Conservation (phyloP, 129 eudicot species). For the Scalesia atractyloides region DNA sequence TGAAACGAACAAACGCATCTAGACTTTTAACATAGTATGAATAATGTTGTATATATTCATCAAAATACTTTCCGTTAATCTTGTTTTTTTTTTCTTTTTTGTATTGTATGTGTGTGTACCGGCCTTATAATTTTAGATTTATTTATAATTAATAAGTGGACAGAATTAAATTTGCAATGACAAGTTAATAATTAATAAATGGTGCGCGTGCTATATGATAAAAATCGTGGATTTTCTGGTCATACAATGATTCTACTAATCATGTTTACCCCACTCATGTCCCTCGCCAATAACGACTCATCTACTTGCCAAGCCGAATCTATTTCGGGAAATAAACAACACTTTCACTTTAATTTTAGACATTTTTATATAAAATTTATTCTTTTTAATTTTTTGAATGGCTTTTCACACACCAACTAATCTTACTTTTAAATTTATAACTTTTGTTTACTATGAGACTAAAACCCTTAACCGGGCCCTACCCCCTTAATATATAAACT, state of each 20-base stretch:
- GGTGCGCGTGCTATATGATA: conserved; percentile 33
- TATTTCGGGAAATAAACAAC: background rate
- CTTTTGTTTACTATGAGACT: too few relatives aligned
- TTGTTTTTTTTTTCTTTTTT: background rate
- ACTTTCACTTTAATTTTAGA: too few relatives aligned
- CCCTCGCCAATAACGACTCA: conserved; percentile 18
- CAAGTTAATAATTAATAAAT: conserved; percentile 29
- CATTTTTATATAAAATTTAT: too few relatives aligned
- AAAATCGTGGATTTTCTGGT: conserved; percentile 25
- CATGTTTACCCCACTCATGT: conserved; percentile 28
- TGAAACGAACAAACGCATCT: too few relatives aligned
- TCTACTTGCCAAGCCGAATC: background rate
- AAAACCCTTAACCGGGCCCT: too few relatives aligned
- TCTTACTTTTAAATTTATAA: too few relatives aligned
- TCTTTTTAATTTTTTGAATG: too few relatives aligned
- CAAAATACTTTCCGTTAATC: background rate
- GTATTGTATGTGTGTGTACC: too few relatives aligned
- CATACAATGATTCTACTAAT: conserved; percentile 32
- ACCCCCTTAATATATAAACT: too few relatives aligned
- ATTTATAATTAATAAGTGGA: background rate
- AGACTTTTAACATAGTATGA: too few relatives aligned
- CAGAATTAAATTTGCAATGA: conserved; percentile 18
- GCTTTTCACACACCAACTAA: too few relatives aligned
- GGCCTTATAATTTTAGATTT: background rate
- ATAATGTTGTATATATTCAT: too few relatives aligned